A percentile compares a stretch with the other conserved stretches of the same genome.
Evolutionary conservation across 495 filamentous ascomycete genomes (phyloP).

Genomic region (Hypomontagnella monticulosa): DNA sequence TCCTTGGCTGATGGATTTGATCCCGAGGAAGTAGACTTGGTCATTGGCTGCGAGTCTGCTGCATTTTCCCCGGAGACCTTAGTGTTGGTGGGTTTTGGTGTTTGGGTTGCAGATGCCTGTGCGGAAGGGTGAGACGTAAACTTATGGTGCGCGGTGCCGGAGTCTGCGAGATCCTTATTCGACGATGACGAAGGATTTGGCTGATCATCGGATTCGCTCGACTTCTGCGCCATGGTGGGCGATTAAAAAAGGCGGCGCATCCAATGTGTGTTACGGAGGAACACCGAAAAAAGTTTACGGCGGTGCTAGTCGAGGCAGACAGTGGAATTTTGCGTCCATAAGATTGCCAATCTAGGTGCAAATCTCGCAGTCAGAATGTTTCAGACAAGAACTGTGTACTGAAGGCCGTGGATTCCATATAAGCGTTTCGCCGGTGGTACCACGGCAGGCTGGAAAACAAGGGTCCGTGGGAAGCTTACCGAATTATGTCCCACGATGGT

Average conservation of each 20-base stretch:
- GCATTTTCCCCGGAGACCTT: constrained; percentile 44
- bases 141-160: constrained; percentile 42
- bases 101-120: constrained; percentile 35
- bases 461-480: constrained; percentile 40
- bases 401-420: constrained; percentile 32
- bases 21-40: constrained; percentile 54
- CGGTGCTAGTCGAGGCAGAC: constrained; percentile 35
- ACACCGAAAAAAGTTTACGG: constrained; percentile 45
- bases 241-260: constrained; percentile 48
- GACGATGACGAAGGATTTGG: constrained; percentile 49
- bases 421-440: constrained; percentile 44
- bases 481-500: constrained; percentile 41
- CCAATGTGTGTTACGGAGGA: constrained; percentile 48
- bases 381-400: constrained; percentile 35
- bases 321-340: constrained; percentile 42
- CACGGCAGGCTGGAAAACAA: constrained; percentile 36
- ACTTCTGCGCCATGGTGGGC: constrained; percentile 50
- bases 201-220: constrained; percentile 47
- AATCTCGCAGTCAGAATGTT: constrained; percentile 40
- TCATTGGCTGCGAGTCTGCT: constrained; percentile 53
- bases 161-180: constrained; percentile 42
- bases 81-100: constrained; percentile 37
- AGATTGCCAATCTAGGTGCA: constrained; percentile 39
- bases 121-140: constrained; percentile 41
- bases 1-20: constrained; percentile 52